These are phyloP conservation scores for Microcyclosporella mali DNA, from an alignment of 2,329 filamentous ascomycete species.

Conservation along the genomic window DNA sequence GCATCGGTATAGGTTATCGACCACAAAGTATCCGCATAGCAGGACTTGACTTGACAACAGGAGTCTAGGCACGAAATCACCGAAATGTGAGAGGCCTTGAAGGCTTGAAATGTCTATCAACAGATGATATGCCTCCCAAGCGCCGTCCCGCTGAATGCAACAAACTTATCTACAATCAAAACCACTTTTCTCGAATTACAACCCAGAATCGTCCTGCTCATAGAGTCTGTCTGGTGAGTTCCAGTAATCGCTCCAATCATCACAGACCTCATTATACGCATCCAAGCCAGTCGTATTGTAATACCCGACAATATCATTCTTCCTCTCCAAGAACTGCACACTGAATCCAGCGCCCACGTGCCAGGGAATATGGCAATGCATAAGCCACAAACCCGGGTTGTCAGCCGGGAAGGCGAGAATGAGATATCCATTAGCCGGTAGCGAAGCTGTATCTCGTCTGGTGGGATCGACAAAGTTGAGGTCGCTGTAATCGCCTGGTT, in stretches of 20 bases:
- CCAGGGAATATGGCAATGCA: constrained; percentile 32
- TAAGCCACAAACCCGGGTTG: constrained; percentile 50
- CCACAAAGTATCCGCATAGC: too few relatives aligned
- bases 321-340: constrained; percentile 25
- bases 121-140: too few relatives aligned
- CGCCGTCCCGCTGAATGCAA: too few relatives aligned
- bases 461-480: constrained; percentile 39
- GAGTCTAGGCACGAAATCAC: too few relatives aligned
- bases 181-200: constrained; percentile 13
- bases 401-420: constrained; percentile 46
- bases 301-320: constrained; percentile 11
- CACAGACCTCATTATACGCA: constrained; percentile 20
- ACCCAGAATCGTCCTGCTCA: constrained; percentile 25
- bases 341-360: constrained; percentile 24
- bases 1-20: too few relatives aligned
- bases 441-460: constrained; percentile 43
- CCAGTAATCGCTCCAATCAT: constrained; percentile 20
- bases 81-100: too few relatives aligned
- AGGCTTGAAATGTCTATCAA: too few relatives aligned
- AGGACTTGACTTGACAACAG: too few relatives aligned
- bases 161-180: too few relatives aligned
- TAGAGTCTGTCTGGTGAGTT: constrained; percentile 12
- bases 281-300: constrained; percentile 5
- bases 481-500: constrained; percentile 23
- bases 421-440: constrained; percentile 42